Conservation (phyloP, 2,329 filamentous ascomycete genomes). For the Ophiostoma angusticollis region DNA sequence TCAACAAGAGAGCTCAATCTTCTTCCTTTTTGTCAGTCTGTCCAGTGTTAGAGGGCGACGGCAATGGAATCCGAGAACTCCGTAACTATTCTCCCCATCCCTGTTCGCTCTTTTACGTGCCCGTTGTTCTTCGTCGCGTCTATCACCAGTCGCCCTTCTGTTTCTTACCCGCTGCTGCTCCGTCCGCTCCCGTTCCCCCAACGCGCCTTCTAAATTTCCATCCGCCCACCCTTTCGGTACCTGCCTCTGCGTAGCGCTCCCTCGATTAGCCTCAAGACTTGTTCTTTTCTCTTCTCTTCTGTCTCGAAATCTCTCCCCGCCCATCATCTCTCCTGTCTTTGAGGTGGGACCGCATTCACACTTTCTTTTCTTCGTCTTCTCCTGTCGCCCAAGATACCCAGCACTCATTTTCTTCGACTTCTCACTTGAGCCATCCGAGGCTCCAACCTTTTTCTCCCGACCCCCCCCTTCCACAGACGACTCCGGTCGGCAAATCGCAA, state of each 20-base stretch:
- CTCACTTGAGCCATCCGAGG: neutral
- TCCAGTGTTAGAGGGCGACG: too few species aligned
- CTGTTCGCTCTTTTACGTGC: too few species aligned
- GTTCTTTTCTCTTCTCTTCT: neutral
- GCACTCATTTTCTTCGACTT: neutral
- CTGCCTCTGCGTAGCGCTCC: too few species aligned
- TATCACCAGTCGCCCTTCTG: too few species aligned
- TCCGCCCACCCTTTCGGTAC: too few species aligned
- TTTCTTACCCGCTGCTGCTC: too few species aligned
- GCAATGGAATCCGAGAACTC: too few species aligned
- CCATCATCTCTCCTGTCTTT: neutral
- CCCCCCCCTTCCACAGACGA: neutral
- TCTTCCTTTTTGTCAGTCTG: neutral
- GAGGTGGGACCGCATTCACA: too few species aligned
- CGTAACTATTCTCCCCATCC: too few species aligned
- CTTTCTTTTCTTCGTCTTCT: neutral
- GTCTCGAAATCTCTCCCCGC: neutral
- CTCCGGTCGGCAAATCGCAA: conserved; percentile 19
- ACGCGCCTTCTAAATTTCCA: too few species aligned
- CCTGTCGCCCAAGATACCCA: conserved; percentile 6
- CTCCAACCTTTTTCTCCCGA: neutral
- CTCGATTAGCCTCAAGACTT: conserved; percentile 1
- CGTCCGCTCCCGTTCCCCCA: too few species aligned
- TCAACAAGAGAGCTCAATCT: conserved; percentile 8
- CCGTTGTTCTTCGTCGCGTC: too few species aligned